phyloP scores from a whole-genome alignment of 805 yeast species.

The Hanseniaspora clermontiae region DNA sequence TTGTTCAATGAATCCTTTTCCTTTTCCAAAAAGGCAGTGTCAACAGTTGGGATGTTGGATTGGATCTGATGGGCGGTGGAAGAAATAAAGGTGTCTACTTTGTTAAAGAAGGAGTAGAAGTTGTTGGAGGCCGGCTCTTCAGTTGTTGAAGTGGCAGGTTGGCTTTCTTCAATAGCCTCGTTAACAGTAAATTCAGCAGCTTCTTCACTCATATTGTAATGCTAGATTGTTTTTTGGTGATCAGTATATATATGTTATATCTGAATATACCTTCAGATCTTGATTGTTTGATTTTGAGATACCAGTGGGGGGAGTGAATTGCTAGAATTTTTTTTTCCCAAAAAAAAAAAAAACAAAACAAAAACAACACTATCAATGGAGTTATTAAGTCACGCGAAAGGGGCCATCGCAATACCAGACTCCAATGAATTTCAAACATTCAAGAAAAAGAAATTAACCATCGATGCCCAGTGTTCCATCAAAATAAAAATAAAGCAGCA shows the following conservation, averaged over 20 bases:
- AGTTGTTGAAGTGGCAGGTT: not conserved
- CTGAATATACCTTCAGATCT: not conserved
- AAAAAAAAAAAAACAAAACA: too few species aligned
- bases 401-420: too few species aligned
- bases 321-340: too few species aligned
- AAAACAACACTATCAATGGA: too few species aligned
- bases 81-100: conserved; percentile 12
- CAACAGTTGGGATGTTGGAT: conserved; percentile 11
- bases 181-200: conserved; percentile 2
- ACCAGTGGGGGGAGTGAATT: too few species aligned
- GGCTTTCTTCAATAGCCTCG: not conserved
- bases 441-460: too few species aligned
- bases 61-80: conserved; percentile 13
- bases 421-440: too few species aligned
- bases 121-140: conserved; percentile 1
- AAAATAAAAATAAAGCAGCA: too few species aligned
- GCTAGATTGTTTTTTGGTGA: conserved; percentile 15
- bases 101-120: conserved; percentile 13
- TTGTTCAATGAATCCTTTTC: conserved; percentile 9
- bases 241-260: not conserved
- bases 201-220: conserved; percentile 16
- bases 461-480: too few species aligned
- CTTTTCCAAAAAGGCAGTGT: conserved; percentile 3
- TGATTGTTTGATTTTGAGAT: not conserved
- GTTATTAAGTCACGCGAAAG: too few species aligned